Evolutionary conservation across 2,329 filamentous ascomycete genomes (phyloP).

Genomic region (Fonsecaea multimorphosa): DNA sequence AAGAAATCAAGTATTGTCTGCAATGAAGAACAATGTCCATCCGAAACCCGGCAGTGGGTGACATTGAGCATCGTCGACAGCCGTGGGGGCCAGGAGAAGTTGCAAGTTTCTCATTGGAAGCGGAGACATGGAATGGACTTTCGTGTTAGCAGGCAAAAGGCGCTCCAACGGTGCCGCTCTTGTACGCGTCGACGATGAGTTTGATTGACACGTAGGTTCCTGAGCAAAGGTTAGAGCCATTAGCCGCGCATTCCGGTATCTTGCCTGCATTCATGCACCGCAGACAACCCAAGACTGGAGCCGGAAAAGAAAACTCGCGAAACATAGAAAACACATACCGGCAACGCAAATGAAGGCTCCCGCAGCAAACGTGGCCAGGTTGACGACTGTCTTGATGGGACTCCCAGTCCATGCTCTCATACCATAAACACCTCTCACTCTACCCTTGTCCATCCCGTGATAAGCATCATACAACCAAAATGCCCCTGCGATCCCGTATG

Average conservation of each 20-base stretch:
- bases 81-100: neutral
- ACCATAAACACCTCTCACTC: slow-evolving; percentile 43
- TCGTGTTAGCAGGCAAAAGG: slow-evolving; percentile 31
- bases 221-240: slow-evolving; percentile 55
- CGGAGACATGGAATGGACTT: neutral
- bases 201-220: slow-evolving; percentile 59
- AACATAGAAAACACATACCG: slow-evolving; percentile 33
- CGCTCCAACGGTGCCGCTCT: slow-evolving; percentile 27
- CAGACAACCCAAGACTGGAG: neutral
- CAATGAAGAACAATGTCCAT: too few species aligned
- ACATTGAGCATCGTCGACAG: neutral
- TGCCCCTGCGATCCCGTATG: slow-evolving; percentile 59
- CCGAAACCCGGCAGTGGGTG: neutral
- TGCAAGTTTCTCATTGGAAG: neutral
- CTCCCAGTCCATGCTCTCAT: slow-evolving; percentile 47
- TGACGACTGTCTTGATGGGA: slow-evolving; percentile 49
- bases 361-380: slow-evolving; percentile 51
- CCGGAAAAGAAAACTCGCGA: neutral
- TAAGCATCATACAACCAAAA: slow-evolving; percentile 61
- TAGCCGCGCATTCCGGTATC: neutral
- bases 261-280: neutral
- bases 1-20: too few species aligned
- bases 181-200: slow-evolving; percentile 41
- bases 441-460: slow-evolving; percentile 42
- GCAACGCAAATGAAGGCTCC: slow-evolving; percentile 43